These are phyloP conservation scores for Phaffomyces opuntiae DNA, from an alignment of 805 yeast genomes.

Conservation along the genomic window DNA sequence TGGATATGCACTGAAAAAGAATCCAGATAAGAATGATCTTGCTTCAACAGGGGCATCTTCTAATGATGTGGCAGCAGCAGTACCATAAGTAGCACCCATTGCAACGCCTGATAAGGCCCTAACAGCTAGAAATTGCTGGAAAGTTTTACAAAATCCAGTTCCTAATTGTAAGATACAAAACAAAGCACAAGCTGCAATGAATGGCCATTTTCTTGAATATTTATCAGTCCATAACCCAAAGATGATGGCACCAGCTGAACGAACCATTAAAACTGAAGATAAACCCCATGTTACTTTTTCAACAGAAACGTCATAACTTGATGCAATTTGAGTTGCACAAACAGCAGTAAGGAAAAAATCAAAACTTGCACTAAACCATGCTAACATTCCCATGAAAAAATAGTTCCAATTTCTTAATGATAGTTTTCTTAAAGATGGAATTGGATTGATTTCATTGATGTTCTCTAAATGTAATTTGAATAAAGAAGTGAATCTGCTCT, in stretches of 20 bases:
- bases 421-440: constrained; percentile 31
- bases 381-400: constrained; percentile 48
- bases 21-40: constrained; percentile 56
- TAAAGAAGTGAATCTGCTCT: constrained; percentile 16
- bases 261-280: constrained; percentile 65
- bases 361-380: constrained; percentile 61
- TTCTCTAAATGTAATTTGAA: constrained; percentile 15
- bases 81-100: constrained; percentile 45
- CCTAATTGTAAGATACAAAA: constrained; percentile 55
- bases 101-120: constrained; percentile 54
- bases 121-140: constrained; percentile 52
- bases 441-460: constrained; percentile 32
- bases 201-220: constrained; percentile 65
- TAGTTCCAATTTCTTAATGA: constrained; percentile 41
- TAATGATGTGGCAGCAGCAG: constrained; percentile 38
- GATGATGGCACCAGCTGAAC: constrained; percentile 62
- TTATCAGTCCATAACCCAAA: constrained; percentile 60
- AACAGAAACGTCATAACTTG: constrained; percentile 37
- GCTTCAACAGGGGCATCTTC: constrained; percentile 60
- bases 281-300: constrained; percentile 65
- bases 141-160: constrained; percentile 54
- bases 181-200: constrained; percentile 42
- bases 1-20: constrained; percentile 51
- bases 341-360: constrained; percentile 62
- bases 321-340: constrained; percentile 45